These are phyloP conservation scores for Elaeis guineensis DNA, from an alignment of 176 grass and related monocot genomes.

Conservation along the genomic window DNA sequence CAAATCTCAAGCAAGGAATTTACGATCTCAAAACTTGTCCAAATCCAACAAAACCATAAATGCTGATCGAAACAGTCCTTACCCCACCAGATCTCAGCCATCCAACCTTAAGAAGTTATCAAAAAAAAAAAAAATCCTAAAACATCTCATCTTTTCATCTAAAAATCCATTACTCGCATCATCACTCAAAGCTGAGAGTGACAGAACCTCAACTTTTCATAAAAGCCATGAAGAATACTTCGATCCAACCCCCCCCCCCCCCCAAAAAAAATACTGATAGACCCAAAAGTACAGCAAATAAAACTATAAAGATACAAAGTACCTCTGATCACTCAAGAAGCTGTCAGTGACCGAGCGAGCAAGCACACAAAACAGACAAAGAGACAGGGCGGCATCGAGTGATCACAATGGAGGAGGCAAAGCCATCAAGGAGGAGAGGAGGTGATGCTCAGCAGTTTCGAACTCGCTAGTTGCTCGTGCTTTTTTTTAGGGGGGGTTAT, in stretches of 20 bases:
- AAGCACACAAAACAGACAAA: neutral
- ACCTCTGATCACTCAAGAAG: neutral
- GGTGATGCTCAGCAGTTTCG: neutral
- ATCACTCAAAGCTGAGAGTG: slow-evolving; percentile 7
- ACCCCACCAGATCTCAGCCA: neutral
- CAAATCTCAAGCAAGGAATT: neutral
- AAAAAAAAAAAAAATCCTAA: neutral
- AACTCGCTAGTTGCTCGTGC: neutral
- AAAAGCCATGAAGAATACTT: neutral
- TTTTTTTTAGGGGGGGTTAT: neutral
- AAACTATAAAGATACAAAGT: neutral
- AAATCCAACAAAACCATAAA: neutral
- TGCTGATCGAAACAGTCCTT: neutral
- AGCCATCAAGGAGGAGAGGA: neutral
- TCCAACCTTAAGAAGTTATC: neutral
- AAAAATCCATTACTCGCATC: slow-evolving; percentile 5
- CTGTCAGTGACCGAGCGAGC: neutral
- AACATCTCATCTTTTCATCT: neutral
- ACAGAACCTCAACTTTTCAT: neutral
- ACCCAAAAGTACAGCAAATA: too few relatives aligned
- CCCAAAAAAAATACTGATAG: too few relatives aligned
- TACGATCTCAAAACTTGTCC: neutral
- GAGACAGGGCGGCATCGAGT: neutral
- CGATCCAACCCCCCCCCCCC: too few relatives aligned
- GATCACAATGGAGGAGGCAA: neutral